Evolutionary conservation across 176 grass and related monocot genomes (phyloP).

Genomic region (Pontederia crassipes): DNA sequence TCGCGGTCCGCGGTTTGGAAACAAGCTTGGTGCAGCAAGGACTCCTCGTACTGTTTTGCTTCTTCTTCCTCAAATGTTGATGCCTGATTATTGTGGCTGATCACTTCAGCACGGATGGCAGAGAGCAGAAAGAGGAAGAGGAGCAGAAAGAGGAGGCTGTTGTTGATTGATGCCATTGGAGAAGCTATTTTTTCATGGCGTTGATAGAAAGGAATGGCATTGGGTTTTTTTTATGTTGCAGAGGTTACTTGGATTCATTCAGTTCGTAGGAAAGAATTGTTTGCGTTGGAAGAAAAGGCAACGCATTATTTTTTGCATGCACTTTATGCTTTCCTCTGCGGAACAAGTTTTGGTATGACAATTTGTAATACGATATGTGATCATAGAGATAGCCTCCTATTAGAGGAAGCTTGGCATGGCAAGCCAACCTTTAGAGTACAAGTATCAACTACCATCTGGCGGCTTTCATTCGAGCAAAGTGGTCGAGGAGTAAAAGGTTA

Average conservation of each 20-base stretch:
- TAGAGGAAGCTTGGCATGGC: no score
- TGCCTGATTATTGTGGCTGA: neutral
- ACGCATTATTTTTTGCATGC: neutral
- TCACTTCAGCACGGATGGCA: conserved; percentile 5
- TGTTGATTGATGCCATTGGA: conserved; percentile 13
- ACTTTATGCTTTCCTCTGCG: neutral
- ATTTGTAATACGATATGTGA: no score
- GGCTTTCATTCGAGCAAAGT: no score
- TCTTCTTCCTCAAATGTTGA: conserved; percentile 33
- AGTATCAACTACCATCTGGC: no score
- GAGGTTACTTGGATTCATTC: neutral
- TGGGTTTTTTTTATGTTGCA: neutral
- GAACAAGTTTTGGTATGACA: no score
- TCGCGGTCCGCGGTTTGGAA: conserved; percentile 34
- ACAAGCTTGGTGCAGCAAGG: conserved; percentile 74
- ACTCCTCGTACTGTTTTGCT: conserved; percentile 63
- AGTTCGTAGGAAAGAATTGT: neutral
- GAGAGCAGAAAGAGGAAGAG: conserved; percentile 6
- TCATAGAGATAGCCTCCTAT: no score
- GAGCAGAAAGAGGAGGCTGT: neutral
- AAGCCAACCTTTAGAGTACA: no score
- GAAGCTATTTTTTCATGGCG: neutral
- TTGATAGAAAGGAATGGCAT: neutral
- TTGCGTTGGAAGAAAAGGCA: conserved; percentile 8
- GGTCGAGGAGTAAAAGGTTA: no score